These are phyloP conservation scores for Gonapodya prolifera DNA, from an alignment of 192 early-diverging fungal species.

Conservation along the genomic window DNA sequence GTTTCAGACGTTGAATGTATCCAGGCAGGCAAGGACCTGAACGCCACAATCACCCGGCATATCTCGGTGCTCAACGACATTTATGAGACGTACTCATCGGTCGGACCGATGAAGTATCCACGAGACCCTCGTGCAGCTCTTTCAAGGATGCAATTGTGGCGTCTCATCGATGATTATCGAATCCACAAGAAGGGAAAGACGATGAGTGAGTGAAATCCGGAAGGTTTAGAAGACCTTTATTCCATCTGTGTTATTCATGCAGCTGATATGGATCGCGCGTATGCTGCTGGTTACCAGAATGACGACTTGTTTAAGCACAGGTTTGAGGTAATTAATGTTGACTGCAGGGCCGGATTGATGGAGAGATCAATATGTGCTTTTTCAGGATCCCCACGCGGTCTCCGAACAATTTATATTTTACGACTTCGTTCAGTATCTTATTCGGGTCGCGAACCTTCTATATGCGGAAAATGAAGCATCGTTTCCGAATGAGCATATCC, in stretches of 20 bases:
- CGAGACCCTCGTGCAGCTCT: neutral
- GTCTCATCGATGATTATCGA: neutral
- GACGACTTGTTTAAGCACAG: neutral
- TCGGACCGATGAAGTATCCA: neutral
- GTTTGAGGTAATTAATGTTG: neutral
- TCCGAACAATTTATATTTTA: neutral
- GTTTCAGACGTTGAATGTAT: neutral
- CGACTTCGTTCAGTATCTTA: neutral
- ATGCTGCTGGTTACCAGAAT: neutral
- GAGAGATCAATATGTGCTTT: neutral
- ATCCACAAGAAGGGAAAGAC: neutral
- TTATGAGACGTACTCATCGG: neutral
- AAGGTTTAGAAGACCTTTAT: neutral
- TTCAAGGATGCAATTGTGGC: neutral
- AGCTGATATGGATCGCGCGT: neutral
- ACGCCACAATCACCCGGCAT: neutral
- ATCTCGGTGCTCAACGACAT: neutral
- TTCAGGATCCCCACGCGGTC: neutral
- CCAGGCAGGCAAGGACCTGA: neutral
- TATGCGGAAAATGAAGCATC: neutral
- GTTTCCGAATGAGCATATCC: neutral
- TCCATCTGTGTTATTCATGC: neutral
- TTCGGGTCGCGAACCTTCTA: neutral
- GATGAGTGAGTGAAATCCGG: neutral
- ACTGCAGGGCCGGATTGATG: neutral